Percentiles rank a stretch among this genome's conserved stretches.
These are phyloP conservation scores for Hanseniaspora gamundiae DNA, from an alignment of 1,139 yeast species.

Conservation along the genomic window DNA sequence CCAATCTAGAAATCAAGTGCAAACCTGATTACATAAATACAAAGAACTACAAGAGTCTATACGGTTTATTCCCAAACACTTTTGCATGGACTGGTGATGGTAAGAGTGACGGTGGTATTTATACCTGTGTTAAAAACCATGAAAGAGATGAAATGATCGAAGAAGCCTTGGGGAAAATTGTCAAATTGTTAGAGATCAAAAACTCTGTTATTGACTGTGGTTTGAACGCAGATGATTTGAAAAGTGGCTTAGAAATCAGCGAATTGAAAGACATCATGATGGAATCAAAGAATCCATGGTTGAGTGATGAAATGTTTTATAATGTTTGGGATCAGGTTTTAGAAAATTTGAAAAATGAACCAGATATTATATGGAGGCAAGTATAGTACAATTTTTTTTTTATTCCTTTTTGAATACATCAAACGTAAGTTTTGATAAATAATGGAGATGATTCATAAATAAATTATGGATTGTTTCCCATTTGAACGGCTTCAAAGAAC, in stretches of 20 bases:
- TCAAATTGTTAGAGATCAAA: constrained; percentile 53
- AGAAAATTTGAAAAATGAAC: constrained; percentile 52
- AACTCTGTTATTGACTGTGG: constrained; percentile 67
- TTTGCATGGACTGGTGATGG: constrained; percentile 29
- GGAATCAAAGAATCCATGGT: constrained; percentile 39
- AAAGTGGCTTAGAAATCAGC: constrained; percentile 39
- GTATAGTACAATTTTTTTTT: constrained; percentile 29
- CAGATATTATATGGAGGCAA: constrained; percentile 81
- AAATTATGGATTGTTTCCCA: no score
- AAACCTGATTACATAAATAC: constrained; percentile 51
- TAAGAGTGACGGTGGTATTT: not conserved
- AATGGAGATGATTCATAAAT: no score
- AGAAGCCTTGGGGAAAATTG: constrained; percentile 54
- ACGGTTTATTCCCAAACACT: constrained; percentile 39
- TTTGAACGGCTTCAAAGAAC: no score
- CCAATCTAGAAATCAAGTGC: constrained; percentile 48
- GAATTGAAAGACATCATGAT: constrained; percentile 51
- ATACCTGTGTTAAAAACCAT: constrained; percentile 63
- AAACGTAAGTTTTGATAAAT: no score
- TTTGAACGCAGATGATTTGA: constrained; percentile 30
- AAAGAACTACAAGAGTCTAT: constrained; percentile 37
- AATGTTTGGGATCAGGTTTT: constrained; percentile 67
- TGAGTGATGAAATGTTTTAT: constrained; percentile 64
- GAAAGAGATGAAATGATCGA: constrained; percentile 57
- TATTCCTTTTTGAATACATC: constrained; percentile 8